phyloP scores from a whole-genome alignment of 208 protist genomes.

The Crithidia brevicula region DNA sequence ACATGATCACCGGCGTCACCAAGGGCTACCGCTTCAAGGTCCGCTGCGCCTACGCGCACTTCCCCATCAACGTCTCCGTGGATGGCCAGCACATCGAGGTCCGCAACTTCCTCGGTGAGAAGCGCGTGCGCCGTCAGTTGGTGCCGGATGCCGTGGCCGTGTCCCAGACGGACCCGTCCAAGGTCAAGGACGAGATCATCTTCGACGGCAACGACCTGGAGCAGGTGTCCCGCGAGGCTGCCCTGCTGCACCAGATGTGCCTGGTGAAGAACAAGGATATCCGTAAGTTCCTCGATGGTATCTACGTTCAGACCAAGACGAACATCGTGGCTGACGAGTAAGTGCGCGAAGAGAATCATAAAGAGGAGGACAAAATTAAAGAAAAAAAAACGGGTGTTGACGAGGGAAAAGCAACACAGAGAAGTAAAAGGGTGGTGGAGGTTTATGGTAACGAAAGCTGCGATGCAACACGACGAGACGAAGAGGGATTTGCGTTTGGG shows the following conservation, averaged over 20 bases:
- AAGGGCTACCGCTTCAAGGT: slow-evolving; percentile 99
- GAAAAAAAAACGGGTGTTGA: no score
- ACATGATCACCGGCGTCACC: slow-evolving; percentile 99
- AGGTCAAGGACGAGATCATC: slow-evolving; percentile 98
- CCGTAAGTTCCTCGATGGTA: slow-evolving; percentile 99
- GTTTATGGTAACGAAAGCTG: no score
- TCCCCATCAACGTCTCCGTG: slow-evolving; percentile 98
- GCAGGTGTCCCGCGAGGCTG: slow-evolving; percentile 93
- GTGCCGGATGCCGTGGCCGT: slow-evolving; percentile 93
- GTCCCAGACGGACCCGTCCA: slow-evolving; percentile 72
- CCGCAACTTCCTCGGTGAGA: slow-evolving; percentile 99
- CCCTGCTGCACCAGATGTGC: slow-evolving; percentile 96
- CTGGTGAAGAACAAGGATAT: slow-evolving; percentile 99
- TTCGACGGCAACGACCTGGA: slow-evolving; percentile 96
- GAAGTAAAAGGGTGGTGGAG: background rate
- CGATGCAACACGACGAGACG: background rate
- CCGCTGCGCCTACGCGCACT: slow-evolving; percentile 99
- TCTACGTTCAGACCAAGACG: slow-evolving; percentile 98
- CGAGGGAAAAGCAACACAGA: background rate
- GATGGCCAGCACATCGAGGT: slow-evolving; percentile 96
- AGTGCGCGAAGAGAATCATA: slow-evolving; percentile 59
- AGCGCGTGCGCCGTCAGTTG: slow-evolving; percentile 91
- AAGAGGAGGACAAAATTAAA: no score
- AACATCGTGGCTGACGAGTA: slow-evolving; percentile 81
- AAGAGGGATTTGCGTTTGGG: background rate